These are phyloP conservation scores for Cercospora sp. DNA, from an alignment of 2,329 filamentous ascomycete species.

Conservation along the genomic window DNA sequence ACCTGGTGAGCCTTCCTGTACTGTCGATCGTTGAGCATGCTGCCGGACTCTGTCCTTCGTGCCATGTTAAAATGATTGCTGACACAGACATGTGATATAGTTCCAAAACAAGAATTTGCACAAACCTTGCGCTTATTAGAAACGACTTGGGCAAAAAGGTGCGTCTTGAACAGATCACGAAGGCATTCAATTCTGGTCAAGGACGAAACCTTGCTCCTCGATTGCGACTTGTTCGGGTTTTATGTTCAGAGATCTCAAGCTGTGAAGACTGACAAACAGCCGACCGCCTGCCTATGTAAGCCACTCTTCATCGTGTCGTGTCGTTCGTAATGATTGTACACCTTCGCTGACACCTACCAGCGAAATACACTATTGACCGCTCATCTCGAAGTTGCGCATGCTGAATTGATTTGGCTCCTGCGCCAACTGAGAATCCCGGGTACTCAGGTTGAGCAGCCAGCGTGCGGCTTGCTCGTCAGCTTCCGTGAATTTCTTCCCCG, in stretches of 20 bases:
- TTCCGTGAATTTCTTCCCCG: conserved; percentile 21
- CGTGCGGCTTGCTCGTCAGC: conserved; percentile 29
- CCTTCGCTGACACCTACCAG: not conserved
- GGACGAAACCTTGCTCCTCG: not conserved
- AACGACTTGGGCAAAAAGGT: not conserved
- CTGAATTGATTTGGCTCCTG: not conserved
- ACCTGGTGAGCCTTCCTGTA: not conserved
- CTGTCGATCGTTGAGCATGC: not conserved
- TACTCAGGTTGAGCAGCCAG: conserved; percentile 30
- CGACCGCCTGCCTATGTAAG: not conserved
- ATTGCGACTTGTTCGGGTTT: not conserved
- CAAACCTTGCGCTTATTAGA: not conserved
- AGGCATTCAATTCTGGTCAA: not conserved
- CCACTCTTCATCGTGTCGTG: not conserved
- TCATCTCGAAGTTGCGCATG: not conserved
- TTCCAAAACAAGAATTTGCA: not conserved
- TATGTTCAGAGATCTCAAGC: not conserved
- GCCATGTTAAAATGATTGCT: not conserved
- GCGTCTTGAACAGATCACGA: not conserved
- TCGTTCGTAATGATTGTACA: not conserved
- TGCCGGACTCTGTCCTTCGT: not conserved
- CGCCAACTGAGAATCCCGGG: conserved; percentile 28
- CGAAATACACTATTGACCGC: not conserved
- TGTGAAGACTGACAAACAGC: not conserved
- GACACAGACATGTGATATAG: not conserved